phyloP scores from a whole-genome alignment of 1,284 basidiomycete genomes.

The Marasmius fiardii region DNA sequence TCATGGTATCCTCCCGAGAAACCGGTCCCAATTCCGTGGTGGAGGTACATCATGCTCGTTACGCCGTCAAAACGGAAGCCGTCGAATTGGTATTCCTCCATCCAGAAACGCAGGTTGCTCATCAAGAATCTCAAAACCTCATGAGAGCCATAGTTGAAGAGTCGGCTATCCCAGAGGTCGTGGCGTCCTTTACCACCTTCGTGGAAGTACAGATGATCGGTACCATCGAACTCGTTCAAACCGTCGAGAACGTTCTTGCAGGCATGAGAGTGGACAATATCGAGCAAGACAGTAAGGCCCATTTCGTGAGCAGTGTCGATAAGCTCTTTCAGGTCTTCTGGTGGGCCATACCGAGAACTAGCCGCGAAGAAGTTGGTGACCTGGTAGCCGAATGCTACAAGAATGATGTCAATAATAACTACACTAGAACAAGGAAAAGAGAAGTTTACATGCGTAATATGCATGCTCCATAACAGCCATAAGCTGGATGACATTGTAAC shows the following conservation, averaged over 20 bases:
- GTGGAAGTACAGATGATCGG: conserved; percentile 97
- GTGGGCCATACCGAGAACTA: conserved; percentile 90
- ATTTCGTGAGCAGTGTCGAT: conserved; percentile 93
- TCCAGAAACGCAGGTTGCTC: conserved; percentile 93
- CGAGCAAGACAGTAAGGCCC: conserved; percentile 91
- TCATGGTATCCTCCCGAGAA: conserved; percentile 98
- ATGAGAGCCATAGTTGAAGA: conserved; percentile 96
- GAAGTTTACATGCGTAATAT: conserved; percentile 88
- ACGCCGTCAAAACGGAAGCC: conserved; percentile 99
- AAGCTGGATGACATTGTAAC: conserved; percentile 96
- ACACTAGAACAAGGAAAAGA: neutral
- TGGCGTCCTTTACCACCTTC: conserved; percentile 88
- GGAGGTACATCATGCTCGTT: conserved; percentile 98
- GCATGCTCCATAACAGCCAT: conserved; percentile 99
- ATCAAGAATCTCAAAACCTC: conserved; percentile 94
- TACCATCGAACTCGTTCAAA: conserved; percentile 93
- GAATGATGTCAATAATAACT: conserved; percentile 7
- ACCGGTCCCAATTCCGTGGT: conserved; percentile 96
- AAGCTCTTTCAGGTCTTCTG: conserved; percentile 94
- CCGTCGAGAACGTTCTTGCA: conserved; percentile 98
- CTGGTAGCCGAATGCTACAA: conserved; percentile 92
- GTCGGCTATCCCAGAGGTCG: conserved; percentile 93
- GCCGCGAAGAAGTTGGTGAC: conserved; percentile 98
- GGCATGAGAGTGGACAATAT: conserved; percentile 97
- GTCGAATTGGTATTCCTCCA: conserved; percentile 95